Evolutionary conservation across 2,329 filamentous ascomycete species (phyloP).

Genomic region (Fusarium veterinarium): DNA sequence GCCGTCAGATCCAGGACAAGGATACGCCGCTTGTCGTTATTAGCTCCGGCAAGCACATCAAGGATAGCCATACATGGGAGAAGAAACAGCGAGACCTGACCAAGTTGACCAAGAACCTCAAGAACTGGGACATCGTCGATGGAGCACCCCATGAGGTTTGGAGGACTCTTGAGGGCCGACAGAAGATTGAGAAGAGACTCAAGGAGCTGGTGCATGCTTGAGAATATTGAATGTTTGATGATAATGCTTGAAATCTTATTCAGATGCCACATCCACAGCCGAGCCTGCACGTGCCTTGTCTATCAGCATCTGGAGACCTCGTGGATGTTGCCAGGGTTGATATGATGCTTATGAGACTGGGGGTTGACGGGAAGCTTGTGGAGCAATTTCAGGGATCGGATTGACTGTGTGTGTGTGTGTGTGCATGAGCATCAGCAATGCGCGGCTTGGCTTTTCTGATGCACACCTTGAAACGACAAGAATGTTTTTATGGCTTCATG

Average conservation of each 20-base stretch:
- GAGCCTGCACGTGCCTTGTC: slow-evolving; percentile 16
- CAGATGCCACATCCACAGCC: neutral
- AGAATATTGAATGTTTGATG: neutral
- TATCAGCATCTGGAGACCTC: slow-evolving; percentile 5
- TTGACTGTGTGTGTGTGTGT: neutral
- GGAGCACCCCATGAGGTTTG: slow-evolving; percentile 89
- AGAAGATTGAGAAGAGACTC: slow-evolving; percentile 82
- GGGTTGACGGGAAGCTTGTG: slow-evolving; percentile 28
- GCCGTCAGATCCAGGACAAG: slow-evolving; percentile 81
- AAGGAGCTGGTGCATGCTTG: slow-evolving; percentile 68
- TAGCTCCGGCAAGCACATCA: slow-evolving; percentile 80
- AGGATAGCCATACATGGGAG: slow-evolving; percentile 78
- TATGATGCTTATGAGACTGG: slow-evolving; percentile 29
- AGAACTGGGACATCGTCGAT: slow-evolving; percentile 87
- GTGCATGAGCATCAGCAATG: slow-evolving; percentile 26
- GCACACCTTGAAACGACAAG: slow-evolving; percentile 15
- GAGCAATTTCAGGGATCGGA: slow-evolving; percentile 8
- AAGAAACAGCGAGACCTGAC: slow-evolving; percentile 87
- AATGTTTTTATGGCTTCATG: neutral
- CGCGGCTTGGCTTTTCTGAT: slow-evolving; percentile 20
- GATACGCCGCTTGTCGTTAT: slow-evolving; percentile 82
- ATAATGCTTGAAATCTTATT: neutral
- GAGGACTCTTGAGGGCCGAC: slow-evolving; percentile 77
- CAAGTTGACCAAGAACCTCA: slow-evolving; percentile 80
- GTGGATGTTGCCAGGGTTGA: slow-evolving; percentile 6